Evolutionary conservation across 495 filamentous ascomycete genomes (phyloP).

Genomic region (Sporormia fimetaria): DNA sequence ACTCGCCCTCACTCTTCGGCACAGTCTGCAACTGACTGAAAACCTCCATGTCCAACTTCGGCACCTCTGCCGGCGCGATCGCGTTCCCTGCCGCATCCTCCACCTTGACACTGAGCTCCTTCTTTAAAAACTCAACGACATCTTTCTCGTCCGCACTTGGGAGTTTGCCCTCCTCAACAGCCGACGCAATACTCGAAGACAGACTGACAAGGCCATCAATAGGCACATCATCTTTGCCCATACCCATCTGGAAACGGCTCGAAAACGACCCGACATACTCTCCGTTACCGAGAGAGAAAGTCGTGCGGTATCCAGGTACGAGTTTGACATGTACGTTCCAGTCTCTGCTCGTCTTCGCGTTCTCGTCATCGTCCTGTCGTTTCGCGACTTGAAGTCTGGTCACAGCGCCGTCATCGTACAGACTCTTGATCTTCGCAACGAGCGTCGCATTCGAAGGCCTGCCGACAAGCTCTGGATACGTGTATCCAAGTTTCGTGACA

Average conservation of each 20-base stretch:
- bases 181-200: neutral
- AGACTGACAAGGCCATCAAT: neutral
- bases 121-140: conserved; percentile 3
- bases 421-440: neutral
- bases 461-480: conserved; percentile 39
- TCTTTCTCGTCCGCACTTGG: neutral
- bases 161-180: neutral
- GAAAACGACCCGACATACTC: conserved; percentile 1
- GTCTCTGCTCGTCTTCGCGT: conserved; percentile 3
- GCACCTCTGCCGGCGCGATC: no score
- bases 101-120: conserved; percentile 2
- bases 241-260: neutral
- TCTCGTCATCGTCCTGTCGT: neutral
- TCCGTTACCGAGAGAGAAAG: neutral
- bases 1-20: no score
- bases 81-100: no score
- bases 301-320: neutral
- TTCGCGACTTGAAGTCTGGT: neutral
- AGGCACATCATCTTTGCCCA: neutral
- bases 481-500: conserved; percentile 34
- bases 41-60: no score
- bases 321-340: neutral
- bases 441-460: conserved; percentile 6
- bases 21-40: no score
- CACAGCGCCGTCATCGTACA: neutral